These are phyloP conservation scores for Ceratonia siliqua DNA, from an alignment of 306 rosid genomes.

Conservation along the genomic window DNA sequence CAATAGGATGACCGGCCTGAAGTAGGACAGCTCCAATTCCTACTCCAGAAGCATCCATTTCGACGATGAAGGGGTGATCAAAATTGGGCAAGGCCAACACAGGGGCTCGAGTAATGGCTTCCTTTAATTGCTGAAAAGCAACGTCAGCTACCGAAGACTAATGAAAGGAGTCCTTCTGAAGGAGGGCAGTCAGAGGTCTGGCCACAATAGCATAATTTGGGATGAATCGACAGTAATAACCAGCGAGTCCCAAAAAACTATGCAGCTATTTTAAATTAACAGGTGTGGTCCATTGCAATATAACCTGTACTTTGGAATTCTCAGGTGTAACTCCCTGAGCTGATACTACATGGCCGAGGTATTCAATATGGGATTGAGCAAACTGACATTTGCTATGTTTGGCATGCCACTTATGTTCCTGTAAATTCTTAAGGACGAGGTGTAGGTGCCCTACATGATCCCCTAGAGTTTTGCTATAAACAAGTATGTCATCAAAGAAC, in stretches of 20 bases:
- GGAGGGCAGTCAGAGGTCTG: neutral
- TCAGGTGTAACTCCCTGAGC: neutral
- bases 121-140: neutral
- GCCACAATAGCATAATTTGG: neutral
- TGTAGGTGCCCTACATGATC: no score
- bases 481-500: no score
- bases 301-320: neutral
- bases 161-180: neutral
- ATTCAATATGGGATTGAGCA: no score
- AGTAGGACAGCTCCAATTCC: neutral
- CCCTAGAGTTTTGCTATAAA: neutral
- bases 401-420: no score
- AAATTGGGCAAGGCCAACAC: neutral
- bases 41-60: neutral
- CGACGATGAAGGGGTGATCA: rapidly evolving
- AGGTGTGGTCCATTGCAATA: neutral
- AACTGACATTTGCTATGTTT: no score
- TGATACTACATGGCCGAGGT: no score
- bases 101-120: neutral
- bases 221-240: neutral
- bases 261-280: neutral
- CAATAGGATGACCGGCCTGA: neutral
- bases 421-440: no score
- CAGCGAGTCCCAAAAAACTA: neutral
- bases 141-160: neutral